A percentile compares a stretch with the other conserved stretches of the same genome.
These are phyloP conservation scores for Talaromyces wortmannii DNA, from an alignment of 495 filamentous ascomycete species.

Conservation along the genomic window DNA sequence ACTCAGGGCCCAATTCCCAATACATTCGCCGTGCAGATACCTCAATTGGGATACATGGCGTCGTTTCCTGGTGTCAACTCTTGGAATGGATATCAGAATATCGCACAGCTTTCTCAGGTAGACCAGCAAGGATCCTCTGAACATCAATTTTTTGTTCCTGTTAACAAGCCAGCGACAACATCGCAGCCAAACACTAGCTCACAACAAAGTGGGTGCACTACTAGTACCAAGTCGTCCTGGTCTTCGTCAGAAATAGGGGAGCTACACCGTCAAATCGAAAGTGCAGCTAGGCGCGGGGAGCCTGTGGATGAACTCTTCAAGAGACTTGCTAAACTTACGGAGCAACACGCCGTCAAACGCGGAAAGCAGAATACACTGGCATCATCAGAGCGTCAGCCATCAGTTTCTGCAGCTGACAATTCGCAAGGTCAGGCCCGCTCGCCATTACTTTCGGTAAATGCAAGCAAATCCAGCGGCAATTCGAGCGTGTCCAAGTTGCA, in stretches of 20 bases:
- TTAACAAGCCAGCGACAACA: not conserved
- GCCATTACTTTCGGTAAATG: not conserved
- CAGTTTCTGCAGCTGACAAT: not conserved
- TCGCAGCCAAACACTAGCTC: not conserved
- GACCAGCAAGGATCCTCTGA: not conserved
- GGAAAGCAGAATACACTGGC: not conserved
- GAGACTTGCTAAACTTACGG: slow-evolving; percentile 14
- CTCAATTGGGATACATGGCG: not conserved
- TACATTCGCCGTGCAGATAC: not conserved
- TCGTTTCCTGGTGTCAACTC: not conserved
- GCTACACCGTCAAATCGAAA: slow-evolving; percentile 18
- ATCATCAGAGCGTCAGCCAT: not conserved
- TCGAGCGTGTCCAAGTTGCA: not conserved
- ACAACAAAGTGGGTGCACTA: not conserved
- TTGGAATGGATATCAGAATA: not conserved
- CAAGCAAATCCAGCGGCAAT: not conserved
- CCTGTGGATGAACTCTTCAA: slow-evolving; percentile 15
- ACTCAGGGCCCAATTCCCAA: not conserved
- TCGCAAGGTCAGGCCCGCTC: not conserved
- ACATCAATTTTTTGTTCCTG: not conserved
- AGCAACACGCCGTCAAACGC: slow-evolving; percentile 6
- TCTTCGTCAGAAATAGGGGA: slow-evolving; percentile 7
- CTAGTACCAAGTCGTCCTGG: not conserved
- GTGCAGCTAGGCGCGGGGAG: slow-evolving; percentile 13
- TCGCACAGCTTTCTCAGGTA: not conserved